Conservation (phyloP, 2,329 filamentous ascomycete species). For the Cercospora sesami region DNA sequence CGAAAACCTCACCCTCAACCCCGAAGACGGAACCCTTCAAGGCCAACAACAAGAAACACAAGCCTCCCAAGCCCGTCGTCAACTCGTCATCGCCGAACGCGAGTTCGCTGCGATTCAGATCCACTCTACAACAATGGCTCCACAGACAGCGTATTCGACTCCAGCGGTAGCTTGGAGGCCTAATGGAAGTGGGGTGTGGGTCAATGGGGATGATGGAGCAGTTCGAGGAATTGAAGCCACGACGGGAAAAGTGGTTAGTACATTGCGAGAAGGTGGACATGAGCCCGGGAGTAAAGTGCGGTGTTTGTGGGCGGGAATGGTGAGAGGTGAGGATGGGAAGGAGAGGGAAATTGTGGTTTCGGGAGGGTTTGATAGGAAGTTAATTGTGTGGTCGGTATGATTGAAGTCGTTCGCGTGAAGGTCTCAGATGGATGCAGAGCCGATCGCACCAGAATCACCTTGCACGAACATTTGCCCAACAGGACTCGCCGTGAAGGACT, state of each 20-base stretch:
- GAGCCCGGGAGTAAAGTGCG: slow-evolving; percentile 59
- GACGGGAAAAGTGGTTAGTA: slow-evolving; percentile 57
- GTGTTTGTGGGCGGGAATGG: slow-evolving; percentile 57
- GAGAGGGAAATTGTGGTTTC: slow-evolving; percentile 58
- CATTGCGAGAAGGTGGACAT: slow-evolving; percentile 50
- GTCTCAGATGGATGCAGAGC: background rate
- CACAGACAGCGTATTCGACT: slow-evolving; percentile 65
- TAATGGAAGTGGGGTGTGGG: slow-evolving; percentile 62
- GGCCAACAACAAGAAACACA: slow-evolving; percentile 12
- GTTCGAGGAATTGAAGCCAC: slow-evolving; percentile 60
- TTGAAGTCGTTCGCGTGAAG: background rate
- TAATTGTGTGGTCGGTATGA: slow-evolving; percentile 56
- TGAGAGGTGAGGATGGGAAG: slow-evolving; percentile 33
- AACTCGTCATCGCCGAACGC: slow-evolving; percentile 54
- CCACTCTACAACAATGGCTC: slow-evolving; percentile 60
- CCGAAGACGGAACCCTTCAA: background rate
- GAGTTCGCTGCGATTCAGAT: slow-evolving; percentile 62
- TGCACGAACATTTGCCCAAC: background rate
- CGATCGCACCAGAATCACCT: background rate
- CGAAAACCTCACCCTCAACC: slow-evolving; percentile 2
- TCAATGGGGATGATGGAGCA: slow-evolving; percentile 65
- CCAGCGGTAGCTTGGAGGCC: slow-evolving; percentile 63
- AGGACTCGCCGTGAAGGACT: background rate
- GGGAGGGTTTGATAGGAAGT: slow-evolving; percentile 63
- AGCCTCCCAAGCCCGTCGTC: slow-evolving; percentile 50